Base-by-base conservation (phyloP, 345 rosid genomes). In the Hibiscus tridactylites region DNA sequence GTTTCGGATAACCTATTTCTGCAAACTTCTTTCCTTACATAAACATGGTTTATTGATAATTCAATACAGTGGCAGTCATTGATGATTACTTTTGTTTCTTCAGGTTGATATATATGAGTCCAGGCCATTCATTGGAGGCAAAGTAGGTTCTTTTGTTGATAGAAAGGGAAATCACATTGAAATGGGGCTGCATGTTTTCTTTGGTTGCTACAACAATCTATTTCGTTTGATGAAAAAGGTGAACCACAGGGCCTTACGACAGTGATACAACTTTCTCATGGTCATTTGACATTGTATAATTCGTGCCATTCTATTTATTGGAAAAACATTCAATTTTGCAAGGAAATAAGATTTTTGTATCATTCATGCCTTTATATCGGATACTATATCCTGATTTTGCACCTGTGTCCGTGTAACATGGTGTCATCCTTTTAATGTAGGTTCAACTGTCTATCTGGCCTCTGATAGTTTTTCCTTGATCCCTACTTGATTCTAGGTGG, bases 101-200 rank as follows among this genome's bases (percentile, higher is more conserved):
- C 85, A 93, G 98, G 99, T 95, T 68, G 96, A 94, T 82, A 88
- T 94, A 79, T 94, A 91, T n/a, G 98, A 94, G 42, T 90, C 92
- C 17, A 86, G 95, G 81, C 10, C 88, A 56, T 94, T 94, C 85
- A 91, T 91, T 71, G 99, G 99, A 74, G 99, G 99, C 72, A 95
- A 95, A 89, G 99, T 91, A n/a, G 99, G 99, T 73, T 95, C 99
- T n/a, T 95, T 95, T 78, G 89, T 91, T 70, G 99, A 95, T 84
- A 86, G 52, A 80, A 82, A 81, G 8, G 99, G 99, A 69, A 95
- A 95, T 83, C 99, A 95, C 74, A 73, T 95, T 3, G 99, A 95
- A 87, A 91, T 94, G 99, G 99, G 97, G 47, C 83, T 94, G 78
- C 99, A 94, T 65, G 99, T 90, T 71, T 94, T 94, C 85, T 94